Conservation (phyloP, 169 alveolate species). For the Eimeria necatrix region DNA sequence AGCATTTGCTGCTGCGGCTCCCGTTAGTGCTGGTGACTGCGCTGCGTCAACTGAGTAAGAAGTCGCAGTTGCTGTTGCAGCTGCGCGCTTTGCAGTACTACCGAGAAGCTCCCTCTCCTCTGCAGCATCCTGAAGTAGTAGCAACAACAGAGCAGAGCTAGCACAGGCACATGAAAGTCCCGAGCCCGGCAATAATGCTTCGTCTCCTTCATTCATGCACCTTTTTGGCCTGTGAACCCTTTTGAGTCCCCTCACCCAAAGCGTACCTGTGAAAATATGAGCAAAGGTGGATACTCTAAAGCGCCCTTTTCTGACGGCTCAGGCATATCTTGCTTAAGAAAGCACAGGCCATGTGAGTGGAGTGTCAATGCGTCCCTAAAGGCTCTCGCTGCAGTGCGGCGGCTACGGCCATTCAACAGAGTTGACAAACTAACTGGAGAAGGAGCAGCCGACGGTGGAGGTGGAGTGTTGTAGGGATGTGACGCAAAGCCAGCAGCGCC, state of each 20-base stretch:
- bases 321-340: conserved; percentile 20
- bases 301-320: not conserved
- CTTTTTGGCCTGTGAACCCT: not conserved
- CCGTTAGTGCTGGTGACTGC: not conserved
- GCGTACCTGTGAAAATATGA: conserved; percentile 29
- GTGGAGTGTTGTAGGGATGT: conserved; percentile 36
- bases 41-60: not conserved
- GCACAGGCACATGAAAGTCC: too few species aligned
- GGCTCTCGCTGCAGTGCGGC: conserved; percentile 78
- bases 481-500: conserved; percentile 21
- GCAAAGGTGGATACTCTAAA: not conserved
- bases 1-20: conserved; percentile 15
- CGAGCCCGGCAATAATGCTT: too few species aligned
- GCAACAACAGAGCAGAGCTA: not conserved
- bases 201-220: too few species aligned
- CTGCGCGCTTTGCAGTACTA: conserved; percentile 11
- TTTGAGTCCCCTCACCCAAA: not conserved
- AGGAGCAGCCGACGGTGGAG: conserved; percentile 26
- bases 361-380: conserved; percentile 71
- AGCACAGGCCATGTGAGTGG: conserved; percentile 65
- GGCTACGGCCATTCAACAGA: conserved; percentile 74
- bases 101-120: conserved; percentile 3
- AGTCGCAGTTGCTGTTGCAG: conserved; percentile 8
- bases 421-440: not conserved
- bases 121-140: conserved; percentile 36